phyloP scores from a whole-genome alignment of 2,329 filamentous ascomycete genomes.

The Cryphonectria japonica region DNA sequence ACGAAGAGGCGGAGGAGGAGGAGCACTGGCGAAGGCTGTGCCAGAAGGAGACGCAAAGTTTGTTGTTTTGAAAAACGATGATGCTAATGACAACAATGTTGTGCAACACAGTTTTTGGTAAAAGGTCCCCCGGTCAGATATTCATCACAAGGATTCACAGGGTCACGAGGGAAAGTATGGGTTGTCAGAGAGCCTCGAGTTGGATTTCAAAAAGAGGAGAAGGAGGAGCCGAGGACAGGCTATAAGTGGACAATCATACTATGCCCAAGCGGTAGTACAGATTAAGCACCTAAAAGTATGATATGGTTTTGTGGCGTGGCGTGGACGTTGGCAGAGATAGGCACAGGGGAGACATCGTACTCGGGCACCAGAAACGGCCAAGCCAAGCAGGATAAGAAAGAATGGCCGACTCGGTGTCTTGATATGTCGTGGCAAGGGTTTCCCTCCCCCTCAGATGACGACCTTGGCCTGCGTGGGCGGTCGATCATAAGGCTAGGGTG shows the following conservation, averaged over 20 bases:
- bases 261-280: neutral
- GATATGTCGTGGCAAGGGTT: constrained; percentile 2
- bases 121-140: neutral
- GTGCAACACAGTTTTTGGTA: neutral
- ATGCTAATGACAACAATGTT: neutral
- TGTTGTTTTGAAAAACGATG: neutral
- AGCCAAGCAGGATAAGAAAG: neutral
- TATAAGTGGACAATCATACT: neutral
- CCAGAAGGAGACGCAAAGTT: neutral
- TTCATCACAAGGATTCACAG: neutral
- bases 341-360: neutral
- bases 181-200: neutral
- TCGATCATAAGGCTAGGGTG: constrained; percentile 15
- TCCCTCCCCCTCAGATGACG: constrained; percentile 9
- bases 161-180: neutral
- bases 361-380: neutral
- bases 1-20: neutral
- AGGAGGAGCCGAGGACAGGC: neutral
- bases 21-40: neutral
- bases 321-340: neutral
- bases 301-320: neutral
- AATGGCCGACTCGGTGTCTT: neutral
- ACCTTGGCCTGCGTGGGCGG: constrained; percentile 9
- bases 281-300: neutral
- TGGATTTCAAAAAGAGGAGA: neutral